Conservation (phyloP, 2,329 filamentous ascomycete species). For the Fusarium nematophilum region DNA sequence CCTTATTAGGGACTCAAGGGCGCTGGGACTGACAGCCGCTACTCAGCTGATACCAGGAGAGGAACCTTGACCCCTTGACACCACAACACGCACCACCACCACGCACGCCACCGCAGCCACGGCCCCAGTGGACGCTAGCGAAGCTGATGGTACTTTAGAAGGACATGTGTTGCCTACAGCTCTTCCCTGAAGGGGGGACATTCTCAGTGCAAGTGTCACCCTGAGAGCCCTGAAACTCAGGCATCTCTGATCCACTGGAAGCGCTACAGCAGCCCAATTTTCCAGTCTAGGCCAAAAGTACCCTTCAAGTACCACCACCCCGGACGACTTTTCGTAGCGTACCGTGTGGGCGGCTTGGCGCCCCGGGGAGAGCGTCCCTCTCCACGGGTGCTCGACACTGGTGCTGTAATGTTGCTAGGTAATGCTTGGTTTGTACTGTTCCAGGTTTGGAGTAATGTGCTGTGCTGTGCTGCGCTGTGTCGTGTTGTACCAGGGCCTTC, state of each 20-base stretch:
- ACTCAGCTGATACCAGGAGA: slow-evolving; percentile 24
- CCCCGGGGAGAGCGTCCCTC: slow-evolving; percentile 26
- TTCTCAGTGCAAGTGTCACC: neutral
- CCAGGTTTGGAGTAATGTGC: slow-evolving; percentile 22
- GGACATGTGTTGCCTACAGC: slow-evolving; percentile 7
- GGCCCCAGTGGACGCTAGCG: slow-evolving; percentile 40
- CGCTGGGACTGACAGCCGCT: neutral
- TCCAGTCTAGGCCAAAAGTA: slow-evolving; percentile 15
- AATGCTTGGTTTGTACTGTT: slow-evolving; percentile 28
- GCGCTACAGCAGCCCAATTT: neutral
- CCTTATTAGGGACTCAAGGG: slow-evolving; percentile 9
- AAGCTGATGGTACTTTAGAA: slow-evolving; percentile 25
- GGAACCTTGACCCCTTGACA: slow-evolving; percentile 28
- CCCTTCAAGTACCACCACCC: slow-evolving; percentile 31
- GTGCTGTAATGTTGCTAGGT: slow-evolving; percentile 9
- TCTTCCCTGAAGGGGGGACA: neutral
- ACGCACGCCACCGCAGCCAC: slow-evolving; percentile 44
- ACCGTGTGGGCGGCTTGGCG: slow-evolving; percentile 41
- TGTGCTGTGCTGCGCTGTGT: slow-evolving; percentile 21
- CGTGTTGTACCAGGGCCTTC: slow-evolving; percentile 28
- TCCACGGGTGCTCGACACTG: slow-evolving; percentile 19
- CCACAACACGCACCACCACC: slow-evolving; percentile 37
- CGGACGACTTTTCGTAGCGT: slow-evolving; percentile 31
- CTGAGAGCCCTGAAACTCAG: neutral
- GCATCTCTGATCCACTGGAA: neutral